These are phyloP conservation scores for Monosporascus sp. DNA, from an alignment of 2,329 filamentous ascomycete genomes.

Conservation along the genomic window DNA sequence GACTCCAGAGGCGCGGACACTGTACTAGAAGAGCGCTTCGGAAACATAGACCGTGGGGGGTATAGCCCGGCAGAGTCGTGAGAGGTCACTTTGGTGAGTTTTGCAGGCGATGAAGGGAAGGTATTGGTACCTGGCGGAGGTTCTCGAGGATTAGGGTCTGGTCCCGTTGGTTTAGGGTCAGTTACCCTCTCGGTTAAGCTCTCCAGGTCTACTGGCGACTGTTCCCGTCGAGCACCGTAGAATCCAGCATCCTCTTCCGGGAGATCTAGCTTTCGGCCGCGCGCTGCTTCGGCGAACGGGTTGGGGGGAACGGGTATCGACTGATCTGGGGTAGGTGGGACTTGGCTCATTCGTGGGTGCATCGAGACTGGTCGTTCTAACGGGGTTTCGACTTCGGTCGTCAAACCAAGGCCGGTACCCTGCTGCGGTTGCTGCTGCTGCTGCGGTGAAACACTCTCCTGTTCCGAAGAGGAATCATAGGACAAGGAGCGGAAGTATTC, in stretches of 20 bases:
- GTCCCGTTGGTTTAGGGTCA: constrained; percentile 19
- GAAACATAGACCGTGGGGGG: constrained; percentile 44
- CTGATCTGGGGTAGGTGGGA: constrained; percentile 46
- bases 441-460: constrained; percentile 18
- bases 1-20: constrained; percentile 59
- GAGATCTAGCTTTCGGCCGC: constrained; percentile 34
- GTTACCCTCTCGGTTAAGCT: constrained; percentile 18
- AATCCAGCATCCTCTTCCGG: constrained; percentile 34
- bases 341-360: constrained; percentile 67
- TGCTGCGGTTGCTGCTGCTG: constrained; percentile 29
- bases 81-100: constrained; percentile 34
- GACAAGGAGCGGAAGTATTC: constrained; percentile 77
- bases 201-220: constrained; percentile 51
- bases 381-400: constrained; percentile 50
- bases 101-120: constrained; percentile 39
- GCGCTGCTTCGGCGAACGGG: constrained; percentile 32
- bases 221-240: constrained; percentile 52
- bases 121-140: constrained; percentile 29
- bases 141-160: constrained; percentile 28
- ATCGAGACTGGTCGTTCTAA: constrained; percentile 62
- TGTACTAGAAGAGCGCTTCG: constrained; percentile 52
- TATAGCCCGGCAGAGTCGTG: constrained; percentile 47
- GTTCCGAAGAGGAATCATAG: constrained; percentile 51
- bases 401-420: constrained; percentile 41
- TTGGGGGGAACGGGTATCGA: constrained; percentile 40